phyloP scores from a whole-genome alignment of 2,329 filamentous ascomycete genomes.

The Monosporascus sp. region DNA sequence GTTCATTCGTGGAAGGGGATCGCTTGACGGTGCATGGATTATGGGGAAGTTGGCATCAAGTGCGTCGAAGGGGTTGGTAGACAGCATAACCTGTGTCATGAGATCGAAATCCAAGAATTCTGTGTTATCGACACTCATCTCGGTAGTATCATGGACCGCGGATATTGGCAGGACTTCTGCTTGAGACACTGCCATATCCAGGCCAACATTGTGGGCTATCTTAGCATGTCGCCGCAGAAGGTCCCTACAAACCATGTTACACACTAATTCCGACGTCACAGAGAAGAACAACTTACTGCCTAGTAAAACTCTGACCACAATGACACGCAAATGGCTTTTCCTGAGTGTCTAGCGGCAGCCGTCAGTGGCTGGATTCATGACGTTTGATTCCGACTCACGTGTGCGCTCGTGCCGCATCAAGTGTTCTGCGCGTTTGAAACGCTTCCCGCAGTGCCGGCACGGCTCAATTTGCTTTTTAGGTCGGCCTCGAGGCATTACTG shows the following conservation, averaged over 20 bases:
- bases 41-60: conserved; percentile 4
- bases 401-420: conserved; percentile 27
- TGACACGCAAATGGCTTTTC: conserved; percentile 27
- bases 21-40: not conserved
- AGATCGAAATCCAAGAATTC: conserved; percentile 5
- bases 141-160: not conserved
- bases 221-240: conserved; percentile 9
- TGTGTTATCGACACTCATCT: conserved; percentile 2
- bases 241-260: conserved; percentile 1
- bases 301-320: conserved; percentile 25
- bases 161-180: no score
- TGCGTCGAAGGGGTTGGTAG: not conserved
- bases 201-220: conserved; percentile 1
- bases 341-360: conserved; percentile 22
- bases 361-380: not conserved
- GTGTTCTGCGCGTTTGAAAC: conserved; percentile 28
- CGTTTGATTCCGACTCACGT: conserved; percentile 10
- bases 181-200: not conserved
- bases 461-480: conserved; percentile 8
- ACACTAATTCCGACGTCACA: not conserved
- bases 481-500: no score
- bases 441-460: conserved; percentile 25
- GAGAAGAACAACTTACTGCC: conserved; percentile 18
- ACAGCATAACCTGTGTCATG: conserved; percentile 3
- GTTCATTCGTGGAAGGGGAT: not conserved